A percentile compares a stretch with the other conserved stretches of the same genome.
phyloP scores from a whole-genome alignment of 1,284 basidiomycete genomes.

The Leccinum solheimii region DNA sequence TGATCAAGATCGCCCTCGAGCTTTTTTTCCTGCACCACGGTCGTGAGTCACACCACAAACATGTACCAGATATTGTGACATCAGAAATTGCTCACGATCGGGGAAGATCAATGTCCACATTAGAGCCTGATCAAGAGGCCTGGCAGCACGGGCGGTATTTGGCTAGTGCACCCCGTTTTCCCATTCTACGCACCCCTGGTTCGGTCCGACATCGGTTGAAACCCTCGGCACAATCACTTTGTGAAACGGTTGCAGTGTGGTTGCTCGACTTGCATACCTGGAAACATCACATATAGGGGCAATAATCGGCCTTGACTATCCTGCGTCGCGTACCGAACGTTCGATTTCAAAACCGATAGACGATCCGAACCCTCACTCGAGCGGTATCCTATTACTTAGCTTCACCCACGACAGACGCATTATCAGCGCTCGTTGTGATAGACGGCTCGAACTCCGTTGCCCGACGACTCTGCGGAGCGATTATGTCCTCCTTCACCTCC shows the following conservation, averaged over 20 bases:
- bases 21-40: background rate
- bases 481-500: constrained; percentile 54
- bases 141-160: background rate
- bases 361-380: constrained; percentile 14
- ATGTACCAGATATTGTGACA: background rate
- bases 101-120: background rate
- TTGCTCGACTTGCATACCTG: background rate
- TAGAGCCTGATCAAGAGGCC: background rate
- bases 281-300: background rate
- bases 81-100: background rate
- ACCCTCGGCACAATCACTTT: background rate
- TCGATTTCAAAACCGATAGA: background rate
- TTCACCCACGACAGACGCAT: constrained; percentile 16
- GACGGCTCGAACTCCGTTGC: constrained; percentile 39
- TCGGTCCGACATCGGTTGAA: background rate
- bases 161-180: background rate
- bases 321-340: background rate
- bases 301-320: background rate
- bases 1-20: background rate
- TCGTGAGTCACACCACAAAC: background rate
- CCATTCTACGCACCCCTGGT: background rate
- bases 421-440: background rate
- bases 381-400: constrained; percentile 22
- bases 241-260: background rate
- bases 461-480: constrained; percentile 34